Evolutionary conservation across 805 yeast species (phyloP).

Genomic region (Schizosaccharomyces octosporus): DNA sequence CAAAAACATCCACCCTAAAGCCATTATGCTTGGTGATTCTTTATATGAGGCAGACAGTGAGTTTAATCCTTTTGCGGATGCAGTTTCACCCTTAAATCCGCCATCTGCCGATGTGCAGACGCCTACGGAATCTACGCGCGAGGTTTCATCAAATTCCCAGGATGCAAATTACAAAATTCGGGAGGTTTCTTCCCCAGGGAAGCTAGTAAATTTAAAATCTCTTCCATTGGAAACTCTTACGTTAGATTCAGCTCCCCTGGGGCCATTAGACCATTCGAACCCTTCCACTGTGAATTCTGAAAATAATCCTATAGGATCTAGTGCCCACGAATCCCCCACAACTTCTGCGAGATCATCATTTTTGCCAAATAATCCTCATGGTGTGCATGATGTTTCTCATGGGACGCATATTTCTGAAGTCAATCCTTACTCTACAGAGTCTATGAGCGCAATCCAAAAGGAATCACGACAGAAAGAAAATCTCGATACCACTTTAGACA

Average conservation of each 20-base stretch:
- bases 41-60: neutral
- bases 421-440: no score
- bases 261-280: neutral
- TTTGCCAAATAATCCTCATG: no score
- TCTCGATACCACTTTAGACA: no score
- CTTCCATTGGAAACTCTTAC: neutral
- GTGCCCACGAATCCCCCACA: neutral
- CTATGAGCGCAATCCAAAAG: no score
- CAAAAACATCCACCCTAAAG: neutral
- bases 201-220: neutral
- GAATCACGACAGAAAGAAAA: no score
- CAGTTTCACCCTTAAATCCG: neutral
- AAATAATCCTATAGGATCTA: neutral
- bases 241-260: neutral
- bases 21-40: neutral
- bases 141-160: neutral
- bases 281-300: neutral
- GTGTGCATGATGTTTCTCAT: no score
- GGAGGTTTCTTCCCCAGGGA: neutral
- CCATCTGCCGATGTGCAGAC: neutral
- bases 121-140: neutral
- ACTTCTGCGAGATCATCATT: no score
- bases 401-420: no score
- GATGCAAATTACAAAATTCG: neutral
- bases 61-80: neutral